Evolutionary conservation across 768 basidiomycete species (phyloP).

Genomic region (Tricholoma hemisulphureum): DNA sequence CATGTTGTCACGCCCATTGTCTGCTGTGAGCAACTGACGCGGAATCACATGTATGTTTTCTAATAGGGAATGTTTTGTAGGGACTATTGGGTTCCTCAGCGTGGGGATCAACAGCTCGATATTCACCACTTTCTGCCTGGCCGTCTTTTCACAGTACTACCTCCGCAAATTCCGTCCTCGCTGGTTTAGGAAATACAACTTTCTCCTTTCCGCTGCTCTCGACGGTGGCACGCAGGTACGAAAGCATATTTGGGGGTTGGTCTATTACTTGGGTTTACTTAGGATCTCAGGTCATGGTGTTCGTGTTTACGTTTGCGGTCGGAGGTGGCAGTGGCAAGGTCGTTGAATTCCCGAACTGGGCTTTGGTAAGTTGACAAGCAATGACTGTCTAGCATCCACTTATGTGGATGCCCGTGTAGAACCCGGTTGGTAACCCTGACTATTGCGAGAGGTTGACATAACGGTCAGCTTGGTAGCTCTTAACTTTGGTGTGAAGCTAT

Average conservation of each 20-base stretch:
- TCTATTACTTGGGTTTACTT: not conserved
- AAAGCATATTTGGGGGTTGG: not conserved
- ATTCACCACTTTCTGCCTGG: conserved; percentile 44
- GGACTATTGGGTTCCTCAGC: conserved; percentile 46
- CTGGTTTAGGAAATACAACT: conserved; percentile 53
- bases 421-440: conserved; percentile 31
- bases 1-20: conserved; percentile 51
- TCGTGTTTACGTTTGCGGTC: conserved; percentile 30
- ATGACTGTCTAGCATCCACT: not conserved
- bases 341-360: conserved; percentile 23
- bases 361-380: conserved; percentile 14
- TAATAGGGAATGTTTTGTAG: conserved; percentile 14
- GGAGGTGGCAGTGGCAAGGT: conserved; percentile 26
- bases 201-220: conserved; percentile 48
- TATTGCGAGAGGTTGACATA: conserved; percentile 30
- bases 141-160: conserved; percentile 48
- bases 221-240: conserved; percentile 42
- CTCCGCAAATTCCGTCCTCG: conserved; percentile 40
- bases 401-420: conserved; percentile 11
- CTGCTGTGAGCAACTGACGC: conserved; percentile 27
- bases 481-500: no score
- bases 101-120: conserved; percentile 60
- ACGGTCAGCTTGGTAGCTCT: not conserved
- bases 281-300: conserved; percentile 32
- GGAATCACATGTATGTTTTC: not conserved